Conservation (phyloP, 371 early-diverging fungal species). For the Mortierella sp. region DNA sequence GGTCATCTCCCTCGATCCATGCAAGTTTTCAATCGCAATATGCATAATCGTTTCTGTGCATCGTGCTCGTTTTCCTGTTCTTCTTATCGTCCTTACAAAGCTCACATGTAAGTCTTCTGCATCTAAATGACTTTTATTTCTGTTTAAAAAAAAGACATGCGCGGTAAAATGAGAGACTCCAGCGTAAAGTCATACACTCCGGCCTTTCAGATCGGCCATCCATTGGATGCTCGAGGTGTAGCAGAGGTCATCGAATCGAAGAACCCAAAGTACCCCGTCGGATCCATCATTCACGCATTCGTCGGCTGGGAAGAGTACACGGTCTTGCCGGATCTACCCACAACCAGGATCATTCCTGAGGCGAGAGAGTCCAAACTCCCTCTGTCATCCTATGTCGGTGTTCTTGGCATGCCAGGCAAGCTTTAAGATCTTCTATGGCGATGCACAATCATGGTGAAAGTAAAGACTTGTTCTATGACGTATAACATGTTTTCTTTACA, state of each 20-base stretch:
- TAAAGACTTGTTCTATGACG: neutral
- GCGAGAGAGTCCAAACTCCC: conserved; percentile 59
- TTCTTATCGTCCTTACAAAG: neutral
- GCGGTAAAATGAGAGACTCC: conserved; percentile 72
- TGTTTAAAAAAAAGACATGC: conserved; percentile 59
- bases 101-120: neutral
- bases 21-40: conserved; percentile 34
- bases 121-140: neutral
- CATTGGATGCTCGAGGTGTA: conserved; percentile 70
- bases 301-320: conserved; percentile 70
- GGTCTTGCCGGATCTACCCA: conserved; percentile 49
- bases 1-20: conserved; percentile 67
- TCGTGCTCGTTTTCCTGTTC: neutral
- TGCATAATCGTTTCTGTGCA: neutral
- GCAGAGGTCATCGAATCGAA: conserved; percentile 71
- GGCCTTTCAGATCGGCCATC: conserved; percentile 66
- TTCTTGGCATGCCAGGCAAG: conserved; percentile 45
- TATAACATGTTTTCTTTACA: neutral
- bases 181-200: conserved; percentile 61
- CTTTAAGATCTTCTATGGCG: too few relatives aligned
- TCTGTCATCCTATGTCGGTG: conserved; percentile 65
- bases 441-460: neutral
- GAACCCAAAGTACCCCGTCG: conserved; percentile 64
- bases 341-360: conserved; percentile 53
- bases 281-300: conserved; percentile 69